These are phyloP conservation scores for Euclidium syriacum DNA, from an alignment of 345 rosid genomes.

Conservation along the genomic window DNA sequence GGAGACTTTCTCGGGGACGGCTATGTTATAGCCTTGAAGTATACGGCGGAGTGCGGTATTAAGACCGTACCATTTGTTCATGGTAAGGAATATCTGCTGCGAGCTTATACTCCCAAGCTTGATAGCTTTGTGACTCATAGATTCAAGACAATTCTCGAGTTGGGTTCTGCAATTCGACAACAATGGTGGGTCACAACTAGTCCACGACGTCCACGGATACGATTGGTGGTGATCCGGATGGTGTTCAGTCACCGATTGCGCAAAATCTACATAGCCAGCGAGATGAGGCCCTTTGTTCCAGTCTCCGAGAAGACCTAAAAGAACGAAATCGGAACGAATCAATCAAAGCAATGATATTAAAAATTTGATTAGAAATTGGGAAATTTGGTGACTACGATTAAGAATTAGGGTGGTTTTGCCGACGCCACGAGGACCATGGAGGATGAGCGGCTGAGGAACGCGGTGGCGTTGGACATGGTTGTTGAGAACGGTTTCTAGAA, in stretches of 20 bases:
- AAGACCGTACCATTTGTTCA: conserved; percentile 83
- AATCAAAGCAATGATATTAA: not conserved
- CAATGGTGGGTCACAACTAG: conserved; percentile 54
- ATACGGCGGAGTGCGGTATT: conserved; percentile 54
- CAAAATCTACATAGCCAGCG: conserved; percentile 88
- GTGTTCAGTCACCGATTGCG: conserved; percentile 66
- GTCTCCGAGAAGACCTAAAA: conserved; percentile 60
- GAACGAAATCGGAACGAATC: conserved; percentile 15
- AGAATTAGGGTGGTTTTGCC: conserved; percentile 94
- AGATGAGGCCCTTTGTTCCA: conserved; percentile 91
- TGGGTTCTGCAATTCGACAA: conserved; percentile 60
- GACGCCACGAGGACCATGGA: conserved; percentile 97
- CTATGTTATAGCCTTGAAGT: conserved; percentile 24
- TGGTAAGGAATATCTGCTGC: conserved; percentile 64
- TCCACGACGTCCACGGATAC: conserved; percentile 91
- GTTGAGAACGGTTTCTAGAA: conserved; percentile 79
- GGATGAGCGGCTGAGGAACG: conserved; percentile 85
- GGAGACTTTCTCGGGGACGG: conserved; percentile 48
- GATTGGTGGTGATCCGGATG: conserved; percentile 63
- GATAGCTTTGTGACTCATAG: conserved; percentile 66
- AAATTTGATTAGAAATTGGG: not conserved
- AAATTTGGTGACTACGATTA: conserved; percentile 43
- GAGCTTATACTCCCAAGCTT: conserved; percentile 71
- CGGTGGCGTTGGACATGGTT: conserved; percentile 96
- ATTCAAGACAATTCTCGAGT: conserved; percentile 86